Evolutionary conservation across 2,329 filamentous ascomycete genomes (phyloP), one percentile per base, ranked within the genome.

Genomic region (Macroventuria anomochaeta): DNA sequence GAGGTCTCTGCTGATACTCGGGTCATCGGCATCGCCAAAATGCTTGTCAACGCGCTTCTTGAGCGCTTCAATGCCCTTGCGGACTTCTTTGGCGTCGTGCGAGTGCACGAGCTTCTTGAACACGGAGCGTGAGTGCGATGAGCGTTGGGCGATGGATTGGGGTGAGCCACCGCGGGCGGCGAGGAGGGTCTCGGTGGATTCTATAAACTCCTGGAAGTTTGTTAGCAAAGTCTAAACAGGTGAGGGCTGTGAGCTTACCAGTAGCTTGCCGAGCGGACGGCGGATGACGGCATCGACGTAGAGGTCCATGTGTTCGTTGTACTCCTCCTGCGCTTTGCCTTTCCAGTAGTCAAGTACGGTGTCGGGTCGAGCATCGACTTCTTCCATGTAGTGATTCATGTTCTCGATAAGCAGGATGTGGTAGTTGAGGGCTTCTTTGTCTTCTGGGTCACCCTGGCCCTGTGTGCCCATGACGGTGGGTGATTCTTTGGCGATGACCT

Each of bases 401-500:
- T 99, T 99, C 75, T 99, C 93, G 63, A 99, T 97, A 47, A 97
- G 83, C 28, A 97, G 83, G 67, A 99, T 96, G 75, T 97, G 93
- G 77, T 96, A 96, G 77, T 97, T 97, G 56, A 99, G 84, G 5
- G 92, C 91, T 74, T 97, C 93, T 77, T 99, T 97, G 71, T 97
- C 95, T 73, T 97, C 95, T 1, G 85, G 83, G 64, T 90, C 88
- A 42, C 76, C 77, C 62, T 79, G 73, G 37, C 77, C 72, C 61
- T 80, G 73, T 57, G 79, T 72, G 82, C 90, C 80, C 73, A 75
- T 75, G 15, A 77, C 77, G 1, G 75, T 72, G 0, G 85, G 85
- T 26, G 80, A 82, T 64, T 88, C 85, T 71, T 88, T 88, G 31
- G 95, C 93, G 73, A 97, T 97, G 59, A 96, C 91, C 75, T 95